Conservation (phyloP, 2,329 filamentous ascomycete genomes). For the Nakataea oryzae region DNA sequence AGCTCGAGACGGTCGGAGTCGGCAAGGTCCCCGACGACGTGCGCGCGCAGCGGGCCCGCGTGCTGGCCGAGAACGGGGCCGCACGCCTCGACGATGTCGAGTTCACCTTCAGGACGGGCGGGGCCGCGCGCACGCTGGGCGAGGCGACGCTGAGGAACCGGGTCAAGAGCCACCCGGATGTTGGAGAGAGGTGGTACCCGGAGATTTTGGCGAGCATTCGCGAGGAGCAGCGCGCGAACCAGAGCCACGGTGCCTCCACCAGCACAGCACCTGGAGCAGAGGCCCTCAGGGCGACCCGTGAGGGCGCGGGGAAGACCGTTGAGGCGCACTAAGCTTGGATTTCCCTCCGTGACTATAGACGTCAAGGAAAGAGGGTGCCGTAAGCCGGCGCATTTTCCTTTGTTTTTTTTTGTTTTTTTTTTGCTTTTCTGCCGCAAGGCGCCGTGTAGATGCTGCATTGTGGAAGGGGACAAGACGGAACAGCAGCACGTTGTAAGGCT, state of each 20-base stretch:
- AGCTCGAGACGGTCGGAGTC: conserved; percentile 54
- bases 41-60: conserved; percentile 40
- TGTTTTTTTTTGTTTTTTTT: no score
- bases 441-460: not conserved
- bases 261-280: conserved; percentile 13
- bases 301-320: conserved; percentile 12
- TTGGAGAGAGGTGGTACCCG: conserved; percentile 72
- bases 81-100: conserved; percentile 64
- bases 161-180: conserved; percentile 79
- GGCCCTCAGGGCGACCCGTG: conserved; percentile 3
- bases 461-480: not conserved
- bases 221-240: conserved; percentile 40
- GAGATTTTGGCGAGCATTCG: conserved; percentile 48
- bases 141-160: conserved; percentile 79
- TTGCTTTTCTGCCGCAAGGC: not conserved
- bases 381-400: no score
- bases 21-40: conserved; percentile 51
- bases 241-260: conserved; percentile 13
- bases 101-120: conserved; percentile 70
- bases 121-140: conserved; percentile 57
- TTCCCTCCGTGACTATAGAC: not conserved
- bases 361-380: not conserved
- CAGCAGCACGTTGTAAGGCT: not conserved
- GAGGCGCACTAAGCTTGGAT: conserved; percentile 23
- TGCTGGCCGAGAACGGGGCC: conserved; percentile 46